Evolutionary conservation across 495 filamentous ascomycete species (phyloP), one percentile per base, ranked within the genome.

Genomic region (Cercophora scortea): DNA sequence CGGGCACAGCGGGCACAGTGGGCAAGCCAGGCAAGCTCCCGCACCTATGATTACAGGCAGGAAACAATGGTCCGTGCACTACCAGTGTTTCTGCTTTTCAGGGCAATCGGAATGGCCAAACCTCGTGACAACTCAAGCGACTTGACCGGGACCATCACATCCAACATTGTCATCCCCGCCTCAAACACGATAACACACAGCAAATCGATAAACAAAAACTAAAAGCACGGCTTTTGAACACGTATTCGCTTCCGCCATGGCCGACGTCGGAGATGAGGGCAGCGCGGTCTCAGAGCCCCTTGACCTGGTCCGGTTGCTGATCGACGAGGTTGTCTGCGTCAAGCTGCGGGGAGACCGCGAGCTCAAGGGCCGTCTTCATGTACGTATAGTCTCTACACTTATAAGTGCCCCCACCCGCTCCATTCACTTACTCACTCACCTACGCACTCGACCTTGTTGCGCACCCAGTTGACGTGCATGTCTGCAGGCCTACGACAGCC

Each of bases 291-390:
- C 88, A 3, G 91, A 95, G 70, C 91, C 91, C 44, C 84, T 99
- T 55, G 94, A 97, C 66, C 82, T 99, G 13, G 93, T 99, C 52
- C 88, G 90, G 47, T 80, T 99, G 45, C 90, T 88, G 54, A 78
- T 99, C 13, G 90, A 96, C 65, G 94, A 99, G 67, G 81, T 91
- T 43, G 93, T 99, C 32, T 95, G 95, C 70, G 92, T 99, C 55
- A 97, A 96, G 79, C 74, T 99, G 34, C 78, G 93, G 59, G 93
- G 93, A 50, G 93, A 97, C 68, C 83, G 93, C 45, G 94, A 99
- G 68, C 77, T 99, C 53, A 93, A 95, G 74, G 93, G 93, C 49
- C 81, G 90, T 49, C 77, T 98, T 62, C 93, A 97, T 70, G 93
- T 96, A 74, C 55, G 85, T 71, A 32, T 4, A 38, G 32, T 35